A percentile compares a stretch with the other conserved stretches of the same genome.
phyloP scores from a whole-genome alignment of 306 rosid genomes.

The Rubus idaeus region DNA sequence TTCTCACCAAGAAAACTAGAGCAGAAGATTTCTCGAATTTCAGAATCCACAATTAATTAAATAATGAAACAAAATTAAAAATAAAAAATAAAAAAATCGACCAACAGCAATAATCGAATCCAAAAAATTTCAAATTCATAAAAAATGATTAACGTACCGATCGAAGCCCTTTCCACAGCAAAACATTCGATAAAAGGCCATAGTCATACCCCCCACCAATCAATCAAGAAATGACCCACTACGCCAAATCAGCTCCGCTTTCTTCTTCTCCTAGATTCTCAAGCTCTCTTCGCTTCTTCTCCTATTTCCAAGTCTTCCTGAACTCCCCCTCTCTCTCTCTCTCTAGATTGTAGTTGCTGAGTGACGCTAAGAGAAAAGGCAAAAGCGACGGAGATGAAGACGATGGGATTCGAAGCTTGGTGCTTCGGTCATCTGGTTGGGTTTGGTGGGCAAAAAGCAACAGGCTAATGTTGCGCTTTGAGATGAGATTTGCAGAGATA shows the following conservation, averaged over 20 bases:
- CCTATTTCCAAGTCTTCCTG: background rate
- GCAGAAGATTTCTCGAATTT: constrained; percentile 4
- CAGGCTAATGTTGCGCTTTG: constrained; percentile 38
- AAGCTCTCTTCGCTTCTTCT: constrained; percentile 16
- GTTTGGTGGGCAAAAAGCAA: constrained; percentile 4
- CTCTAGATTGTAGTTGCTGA: constrained; percentile 21
- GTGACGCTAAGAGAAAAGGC: constrained; percentile 14
- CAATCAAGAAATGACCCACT: constrained; percentile 31
- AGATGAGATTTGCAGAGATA: constrained; percentile 9
- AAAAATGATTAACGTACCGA: constrained; percentile 53
- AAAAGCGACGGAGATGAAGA: constrained; percentile 12
- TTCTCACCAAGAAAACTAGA: constrained; percentile 9
- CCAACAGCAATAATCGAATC: constrained; percentile 9
- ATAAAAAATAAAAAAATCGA: background rate
- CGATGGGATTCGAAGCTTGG: constrained; percentile 29
- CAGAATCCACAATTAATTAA: constrained; percentile 16
- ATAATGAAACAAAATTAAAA: constrained; percentile 4
- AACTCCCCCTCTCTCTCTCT: background rate
- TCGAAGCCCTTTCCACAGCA: constrained; percentile 67
- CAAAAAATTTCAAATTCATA: background rate
- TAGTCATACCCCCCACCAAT: constrained; percentile 37
- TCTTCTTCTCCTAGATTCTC: constrained; percentile 13
- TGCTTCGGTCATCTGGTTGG: constrained; percentile 8
- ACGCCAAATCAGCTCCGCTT: constrained; percentile 27
- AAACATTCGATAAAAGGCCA: constrained; percentile 59